These are phyloP conservation scores for Epichloe baconii DNA, from an alignment of 2,329 filamentous ascomycete genomes.

Conservation along the genomic window DNA sequence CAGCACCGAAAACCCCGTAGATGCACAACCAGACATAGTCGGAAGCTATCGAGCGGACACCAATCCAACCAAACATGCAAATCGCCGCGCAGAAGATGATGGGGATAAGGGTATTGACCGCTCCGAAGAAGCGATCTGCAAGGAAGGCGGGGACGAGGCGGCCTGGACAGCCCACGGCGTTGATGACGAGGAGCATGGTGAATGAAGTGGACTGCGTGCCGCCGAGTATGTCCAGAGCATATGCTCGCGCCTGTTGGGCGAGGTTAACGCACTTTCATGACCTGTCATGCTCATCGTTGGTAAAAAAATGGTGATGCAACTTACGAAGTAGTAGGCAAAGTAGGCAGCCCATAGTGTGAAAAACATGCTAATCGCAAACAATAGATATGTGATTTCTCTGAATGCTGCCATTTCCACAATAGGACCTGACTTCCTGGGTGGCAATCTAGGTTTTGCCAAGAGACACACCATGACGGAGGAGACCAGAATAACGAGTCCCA, in stretches of 20 bases:
- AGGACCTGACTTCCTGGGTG: conserved; percentile 34
- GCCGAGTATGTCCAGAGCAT: conserved; percentile 26
- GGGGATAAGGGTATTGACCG: conserved; percentile 42
- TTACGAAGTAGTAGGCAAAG: conserved; percentile 34
- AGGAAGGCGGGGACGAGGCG: conserved; percentile 41
- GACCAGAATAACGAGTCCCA: conserved; percentile 46
- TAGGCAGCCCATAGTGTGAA: conserved; percentile 36
- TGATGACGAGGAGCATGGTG: conserved; percentile 45
- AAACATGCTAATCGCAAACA: conserved; percentile 23
- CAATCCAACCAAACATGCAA: conserved; percentile 38
- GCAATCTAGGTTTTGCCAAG: conserved; percentile 34
- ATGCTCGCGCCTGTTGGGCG: conserved; percentile 22
- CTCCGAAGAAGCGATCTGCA: conserved; percentile 39
- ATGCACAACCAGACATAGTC: conserved; percentile 46
- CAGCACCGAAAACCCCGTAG: conserved; percentile 52
- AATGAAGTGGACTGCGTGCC: conserved; percentile 38
- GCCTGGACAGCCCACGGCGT: conserved; percentile 42
- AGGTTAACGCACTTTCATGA: too few species aligned
- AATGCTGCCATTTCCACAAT: conserved; percentile 38
- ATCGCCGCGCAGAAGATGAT: conserved; percentile 33
- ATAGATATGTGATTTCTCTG: conserved; percentile 30
- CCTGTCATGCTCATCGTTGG: too few species aligned
- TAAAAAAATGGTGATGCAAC: conserved; percentile 3
- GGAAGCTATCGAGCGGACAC: conserved; percentile 23
- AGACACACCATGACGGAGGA: conserved; percentile 24